Evolutionary conservation across 495 filamentous ascomycete genomes (phyloP).

Genomic region (Penicillium nucicola): DNA sequence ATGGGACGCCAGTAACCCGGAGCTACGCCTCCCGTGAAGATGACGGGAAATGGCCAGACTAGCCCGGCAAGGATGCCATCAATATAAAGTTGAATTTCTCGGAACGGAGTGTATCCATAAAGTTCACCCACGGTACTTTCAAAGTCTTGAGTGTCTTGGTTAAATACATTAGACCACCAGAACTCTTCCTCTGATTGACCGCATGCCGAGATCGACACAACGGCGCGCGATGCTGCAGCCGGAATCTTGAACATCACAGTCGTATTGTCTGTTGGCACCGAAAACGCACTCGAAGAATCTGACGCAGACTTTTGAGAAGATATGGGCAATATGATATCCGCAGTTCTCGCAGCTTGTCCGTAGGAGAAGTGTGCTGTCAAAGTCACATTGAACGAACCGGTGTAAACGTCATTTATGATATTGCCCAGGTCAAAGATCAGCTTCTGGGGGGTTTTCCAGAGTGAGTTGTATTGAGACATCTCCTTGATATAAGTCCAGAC

Average conservation of each 20-base stretch:
- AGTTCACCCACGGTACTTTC: slow-evolving; percentile 50
- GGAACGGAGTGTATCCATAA: slow-evolving; percentile 72
- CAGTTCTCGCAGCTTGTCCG: slow-evolving; percentile 43
- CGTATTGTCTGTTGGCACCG: slow-evolving; percentile 62
- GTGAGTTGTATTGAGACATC: slow-evolving; percentile 66
- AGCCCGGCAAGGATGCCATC: slow-evolving; percentile 76
- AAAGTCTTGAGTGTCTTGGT: slow-evolving; percentile 61
- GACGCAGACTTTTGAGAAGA: slow-evolving; percentile 54
- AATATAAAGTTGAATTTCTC: slow-evolving; percentile 78
- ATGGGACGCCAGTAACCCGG: slow-evolving; percentile 82
- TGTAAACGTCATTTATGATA: slow-evolving; percentile 70
- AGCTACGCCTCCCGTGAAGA: slow-evolving; percentile 84
- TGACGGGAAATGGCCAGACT: slow-evolving; percentile 79
- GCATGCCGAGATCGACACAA: slow-evolving; percentile 73
- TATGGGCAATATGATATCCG: slow-evolving; percentile 71
- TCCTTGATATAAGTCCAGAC: slow-evolving; percentile 79
- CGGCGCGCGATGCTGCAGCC: slow-evolving; percentile 60
- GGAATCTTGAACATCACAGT: slow-evolving; percentile 55
- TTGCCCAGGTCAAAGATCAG: slow-evolving; percentile 85
- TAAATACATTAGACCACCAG: slow-evolving; percentile 84
- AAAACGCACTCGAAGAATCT: slow-evolving; percentile 64
- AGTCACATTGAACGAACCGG: slow-evolving; percentile 77
- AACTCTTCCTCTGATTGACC: slow-evolving; percentile 82
- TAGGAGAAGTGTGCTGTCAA: slow-evolving; percentile 70
- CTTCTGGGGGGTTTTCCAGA: slow-evolving; percentile 67